These are phyloP conservation scores for Austroboletus novae-zelandiae DNA, from an alignment of 1,284 basidiomycete species.

Conservation along the genomic window DNA sequence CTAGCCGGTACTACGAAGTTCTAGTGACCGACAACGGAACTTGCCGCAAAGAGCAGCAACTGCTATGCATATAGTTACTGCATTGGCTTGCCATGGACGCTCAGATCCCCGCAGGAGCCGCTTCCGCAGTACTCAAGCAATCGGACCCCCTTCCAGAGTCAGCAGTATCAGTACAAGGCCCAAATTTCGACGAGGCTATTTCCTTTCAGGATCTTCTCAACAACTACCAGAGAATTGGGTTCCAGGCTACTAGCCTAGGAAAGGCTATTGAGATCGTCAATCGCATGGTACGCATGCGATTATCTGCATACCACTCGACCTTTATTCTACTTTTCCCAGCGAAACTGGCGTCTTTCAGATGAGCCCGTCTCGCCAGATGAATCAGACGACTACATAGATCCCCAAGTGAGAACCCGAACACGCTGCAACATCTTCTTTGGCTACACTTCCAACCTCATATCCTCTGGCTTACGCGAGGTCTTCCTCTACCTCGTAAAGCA, in stretches of 20 bases:
- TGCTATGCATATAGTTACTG: neutral
- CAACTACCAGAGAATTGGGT: conserved; percentile 89
- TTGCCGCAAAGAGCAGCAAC: conserved; percentile 20
- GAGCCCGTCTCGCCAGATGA: conserved; percentile 71
- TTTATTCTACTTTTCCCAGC: conserved; percentile 40
- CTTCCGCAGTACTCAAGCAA: conserved; percentile 73
- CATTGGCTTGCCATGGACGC: conserved; percentile 23
- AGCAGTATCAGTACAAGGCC: conserved; percentile 80
- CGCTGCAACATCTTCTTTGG: conserved; percentile 92
- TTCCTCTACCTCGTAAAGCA: conserved; percentile 94
- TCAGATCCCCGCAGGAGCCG: conserved; percentile 52
- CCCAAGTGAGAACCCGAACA: conserved; percentile 62
- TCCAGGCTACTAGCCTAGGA: conserved; percentile 91
- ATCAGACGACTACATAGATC: conserved; percentile 58
- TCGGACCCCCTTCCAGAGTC: conserved; percentile 77
- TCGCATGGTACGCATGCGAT: conserved; percentile 64
- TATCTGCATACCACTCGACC: conserved; percentile 5
- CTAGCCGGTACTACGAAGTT: neutral
- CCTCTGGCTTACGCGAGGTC: conserved; percentile 93
- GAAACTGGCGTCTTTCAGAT: conserved; percentile 81
- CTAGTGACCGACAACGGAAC: conserved; percentile 16
- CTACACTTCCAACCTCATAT: conserved; percentile 98
- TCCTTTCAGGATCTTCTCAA: conserved; percentile 73
- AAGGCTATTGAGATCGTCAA: conserved; percentile 90
- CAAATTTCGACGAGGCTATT: conserved; percentile 76